phyloP scores from a whole-genome alignment of 768 basidiomycete genomes.

The Mycena galericulata region DNA sequence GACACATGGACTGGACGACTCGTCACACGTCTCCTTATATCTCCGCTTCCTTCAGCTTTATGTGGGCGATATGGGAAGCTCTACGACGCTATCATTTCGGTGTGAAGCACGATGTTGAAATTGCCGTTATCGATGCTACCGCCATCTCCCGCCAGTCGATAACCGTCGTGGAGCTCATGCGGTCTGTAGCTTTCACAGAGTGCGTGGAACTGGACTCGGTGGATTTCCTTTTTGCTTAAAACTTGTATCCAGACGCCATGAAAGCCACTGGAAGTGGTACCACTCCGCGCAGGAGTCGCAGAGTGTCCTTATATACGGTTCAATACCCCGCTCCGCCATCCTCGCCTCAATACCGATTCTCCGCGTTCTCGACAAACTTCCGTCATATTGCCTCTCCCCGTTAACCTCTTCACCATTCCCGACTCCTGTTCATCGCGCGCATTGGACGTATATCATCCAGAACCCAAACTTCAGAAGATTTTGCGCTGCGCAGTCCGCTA shows the following conservation, averaged over 20 bases:
- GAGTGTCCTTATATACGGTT: slow-evolving; percentile 77
- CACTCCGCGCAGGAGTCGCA: slow-evolving; percentile 82
- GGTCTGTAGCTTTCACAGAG: slow-evolving; percentile 65
- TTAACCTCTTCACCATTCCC: slow-evolving; percentile 34
- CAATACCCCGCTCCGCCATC: slow-evolving; percentile 74
- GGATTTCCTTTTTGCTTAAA: not conserved
- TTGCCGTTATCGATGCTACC: slow-evolving; percentile 81
- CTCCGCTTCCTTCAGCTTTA: slow-evolving; percentile 84
- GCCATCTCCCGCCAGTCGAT: slow-evolving; percentile 67
- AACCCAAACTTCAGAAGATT: slow-evolving; percentile 76
- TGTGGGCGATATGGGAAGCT: slow-evolving; percentile 88
- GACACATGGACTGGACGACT: slow-evolving; percentile 86
- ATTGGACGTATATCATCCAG: slow-evolving; percentile 62
- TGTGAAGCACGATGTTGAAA: slow-evolving; percentile 81
- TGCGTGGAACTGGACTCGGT: slow-evolving; percentile 47
- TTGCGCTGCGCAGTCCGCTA: slow-evolving; percentile 75
- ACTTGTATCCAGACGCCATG: slow-evolving; percentile 59
- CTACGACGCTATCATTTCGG: slow-evolving; percentile 77
- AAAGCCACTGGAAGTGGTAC: slow-evolving; percentile 82
- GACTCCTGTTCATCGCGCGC: slow-evolving; percentile 49
- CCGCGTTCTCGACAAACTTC: slow-evolving; percentile 72
- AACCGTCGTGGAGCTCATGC: slow-evolving; percentile 74
- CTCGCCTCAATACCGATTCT: slow-evolving; percentile 78
- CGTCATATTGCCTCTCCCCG: slow-evolving; percentile 72
- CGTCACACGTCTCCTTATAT: slow-evolving; percentile 75